Base-by-base conservation (phyloP, 2,329 filamentous ascomycete genomes). In the Curvularia spicifera region DNA sequence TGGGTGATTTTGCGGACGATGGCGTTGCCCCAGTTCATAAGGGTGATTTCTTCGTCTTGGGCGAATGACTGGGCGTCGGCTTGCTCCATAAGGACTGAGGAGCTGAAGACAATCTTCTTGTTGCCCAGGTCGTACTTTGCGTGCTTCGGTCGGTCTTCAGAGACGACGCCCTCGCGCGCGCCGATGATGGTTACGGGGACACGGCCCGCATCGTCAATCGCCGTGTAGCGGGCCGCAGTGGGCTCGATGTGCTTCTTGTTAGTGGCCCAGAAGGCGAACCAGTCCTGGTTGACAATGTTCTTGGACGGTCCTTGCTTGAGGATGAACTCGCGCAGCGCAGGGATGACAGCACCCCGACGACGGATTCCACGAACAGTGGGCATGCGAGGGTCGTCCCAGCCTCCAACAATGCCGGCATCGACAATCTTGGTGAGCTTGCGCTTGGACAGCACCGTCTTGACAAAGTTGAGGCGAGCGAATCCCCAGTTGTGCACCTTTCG, bases 1-100 rank as follows among this genome's bases (percentile, higher is more conserved):
- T 86, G 74, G 18, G 70, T 74, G 61, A 91, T 86, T 59, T 87
- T 86, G 54, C 88, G 86, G 24, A 95, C 90, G 65, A 93, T 86
- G 12, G 90, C 91, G 71, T 96, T 96, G 68, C 94, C 95, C 94
- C 94, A 98, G 76, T 90, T 90, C 94, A 97, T 97, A 42, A 97
- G 84, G 0, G 94, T 97, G 70, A 98, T 91, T 78, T 97, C 93
- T 81, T 98, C 94, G 72, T 89, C 88, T 59, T 89, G 84, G 69
- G 87, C 89, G 79, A 97, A 96, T 26, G 85, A 85, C 75, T 89
- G 89, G 61, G 89, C 91, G 70, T 98, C 94, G 45, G 84, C 90
- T 78, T 97, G 94, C 74, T 97, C 94, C 51, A 98, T 81, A 60
- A 95, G 81, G 95, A 97, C 82, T 61, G 88, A 84, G 56, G 85